A percentile compares a stretch with the other conserved stretches of the same genome.
Conservation (phyloP, 306 rosid species). For the Malus sieversii region DNA sequence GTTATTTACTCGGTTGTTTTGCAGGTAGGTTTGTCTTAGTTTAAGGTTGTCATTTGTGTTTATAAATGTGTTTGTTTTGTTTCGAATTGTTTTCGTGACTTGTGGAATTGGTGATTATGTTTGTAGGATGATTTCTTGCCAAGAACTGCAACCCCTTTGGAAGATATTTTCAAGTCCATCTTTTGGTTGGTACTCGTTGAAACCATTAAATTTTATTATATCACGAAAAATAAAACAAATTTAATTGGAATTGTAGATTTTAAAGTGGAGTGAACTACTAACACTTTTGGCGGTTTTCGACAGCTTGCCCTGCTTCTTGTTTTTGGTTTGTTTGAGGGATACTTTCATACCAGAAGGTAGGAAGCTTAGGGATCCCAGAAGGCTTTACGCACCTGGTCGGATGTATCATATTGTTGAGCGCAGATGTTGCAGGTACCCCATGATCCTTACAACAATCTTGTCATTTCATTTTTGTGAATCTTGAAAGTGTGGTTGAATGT, state of each 20-base stretch:
- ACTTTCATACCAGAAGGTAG: conserved; percentile 83
- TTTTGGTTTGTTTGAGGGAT: conserved; percentile 87
- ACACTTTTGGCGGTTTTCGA: conserved; percentile 51
- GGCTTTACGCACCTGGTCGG: conserved; percentile 95
- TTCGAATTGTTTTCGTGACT: not conserved
- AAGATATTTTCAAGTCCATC: conserved; percentile 82
- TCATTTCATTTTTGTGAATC: not conserved
- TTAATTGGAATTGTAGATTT: conserved; percentile 9
- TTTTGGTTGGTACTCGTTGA: conserved; percentile 55
- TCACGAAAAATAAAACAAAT: not conserved
- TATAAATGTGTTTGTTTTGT: not conserved
- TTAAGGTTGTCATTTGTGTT: not conserved
- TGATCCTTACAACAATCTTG: not conserved
- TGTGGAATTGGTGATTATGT: not conserved
- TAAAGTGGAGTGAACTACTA: conserved; percentile 29
- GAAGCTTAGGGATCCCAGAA: conserved; percentile 83
- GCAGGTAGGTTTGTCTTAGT: conserved; percentile 41
- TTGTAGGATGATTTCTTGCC: conserved; percentile 92
- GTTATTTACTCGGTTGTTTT: conserved; percentile 63
- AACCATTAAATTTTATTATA: not conserved
- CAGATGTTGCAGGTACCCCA: conserved; percentile 73
- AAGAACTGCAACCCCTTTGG: conserved; percentile 88
- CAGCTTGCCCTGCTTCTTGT: conserved; percentile 95
- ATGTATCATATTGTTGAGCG: conserved; percentile 89
- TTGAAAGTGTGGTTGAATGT: not conserved